Evolutionary conservation across 306 rosid species (phyloP), one percentile per base, ranked within the genome.

Genomic region (Glycine latifolia): DNA sequence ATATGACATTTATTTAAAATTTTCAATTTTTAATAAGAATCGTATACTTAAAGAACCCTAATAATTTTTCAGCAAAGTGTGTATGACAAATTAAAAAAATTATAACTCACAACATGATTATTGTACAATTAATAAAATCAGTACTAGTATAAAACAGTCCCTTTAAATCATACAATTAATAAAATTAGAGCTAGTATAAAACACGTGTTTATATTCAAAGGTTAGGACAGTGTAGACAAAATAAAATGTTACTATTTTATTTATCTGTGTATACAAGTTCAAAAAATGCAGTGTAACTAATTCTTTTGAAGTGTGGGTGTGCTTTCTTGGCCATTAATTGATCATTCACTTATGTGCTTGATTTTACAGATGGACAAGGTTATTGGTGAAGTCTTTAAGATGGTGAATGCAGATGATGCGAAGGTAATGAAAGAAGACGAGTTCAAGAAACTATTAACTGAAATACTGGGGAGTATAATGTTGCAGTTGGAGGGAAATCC

Each of bases 351-450:
- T 59, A 71, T 76, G 31, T 26, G 31, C 31, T 39, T 71, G 60
- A 35, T 85, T 15, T 71, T 60, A 44, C 92, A 95, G 99, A 92
- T 96, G 93, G 97, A 92, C 87, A 87, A 85, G 86, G 83, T 86
- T 77, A 31, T 93, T 14, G 79, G 61, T 2, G 96, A 89, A 43
- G 91, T 41, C 12, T 85, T 87, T 74, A 87, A 87, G 83, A 68
- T 88, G 94, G 44, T 86, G 17, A 89, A 71, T 0, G 94, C 88
- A 12, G 97, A 92, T 8, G 96, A 93, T 6, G 90, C 85, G 26
- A 92, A 86, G 82, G 4, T 77, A 78, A 87, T 89, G 31, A 92
- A 87, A 75, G 98, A 96, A 76, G 99, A 96, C 0, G 98, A 96
- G 67, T 93, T 92, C 91, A 93, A 92, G 92, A 96, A 93, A 85